Conservation (phyloP, 2,329 filamentous ascomycete species). For the Metarhizium humberi region DNA sequence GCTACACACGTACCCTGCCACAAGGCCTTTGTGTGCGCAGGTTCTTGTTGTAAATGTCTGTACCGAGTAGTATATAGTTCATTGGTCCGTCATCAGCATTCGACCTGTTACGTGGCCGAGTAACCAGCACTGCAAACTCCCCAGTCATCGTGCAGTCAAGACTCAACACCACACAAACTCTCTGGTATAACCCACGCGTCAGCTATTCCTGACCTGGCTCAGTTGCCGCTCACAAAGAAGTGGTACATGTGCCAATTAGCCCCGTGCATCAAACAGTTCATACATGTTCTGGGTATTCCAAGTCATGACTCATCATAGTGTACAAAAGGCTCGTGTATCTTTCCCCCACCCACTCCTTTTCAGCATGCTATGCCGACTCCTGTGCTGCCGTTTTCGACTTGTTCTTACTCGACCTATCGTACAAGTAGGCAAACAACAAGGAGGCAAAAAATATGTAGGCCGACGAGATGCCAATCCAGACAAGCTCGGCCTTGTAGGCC, state of each 20-base stretch:
- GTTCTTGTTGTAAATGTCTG: too few relatives aligned
- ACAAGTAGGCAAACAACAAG: constrained; percentile 2
- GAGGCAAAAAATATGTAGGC: constrained; percentile 5
- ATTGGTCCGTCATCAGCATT: too few relatives aligned
- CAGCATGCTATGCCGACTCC: background rate
- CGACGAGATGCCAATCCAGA: constrained; percentile 10
- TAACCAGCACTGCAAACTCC: too few relatives aligned
- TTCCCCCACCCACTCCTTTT: background rate
- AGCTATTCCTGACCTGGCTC: too few relatives aligned
- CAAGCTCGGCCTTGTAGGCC: constrained; percentile 10
- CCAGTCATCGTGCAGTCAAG: too few relatives aligned
- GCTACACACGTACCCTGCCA: too few relatives aligned
- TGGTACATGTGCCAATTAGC: background rate
- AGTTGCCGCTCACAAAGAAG: too few relatives aligned
- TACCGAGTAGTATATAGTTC: too few relatives aligned
- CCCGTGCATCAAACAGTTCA: background rate
- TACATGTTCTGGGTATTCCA: background rate
- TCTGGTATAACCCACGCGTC: too few relatives aligned
- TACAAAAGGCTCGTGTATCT: background rate
- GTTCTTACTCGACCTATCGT: background rate
- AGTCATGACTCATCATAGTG: background rate
- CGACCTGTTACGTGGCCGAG: too few relatives aligned
- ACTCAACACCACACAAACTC: too few relatives aligned
- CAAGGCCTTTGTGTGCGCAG: too few relatives aligned
- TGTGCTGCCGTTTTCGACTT: background rate